These are phyloP conservation scores for Tuber magnatum DNA, from an alignment of 495 filamentous ascomycete genomes.

Conservation along the genomic window DNA sequence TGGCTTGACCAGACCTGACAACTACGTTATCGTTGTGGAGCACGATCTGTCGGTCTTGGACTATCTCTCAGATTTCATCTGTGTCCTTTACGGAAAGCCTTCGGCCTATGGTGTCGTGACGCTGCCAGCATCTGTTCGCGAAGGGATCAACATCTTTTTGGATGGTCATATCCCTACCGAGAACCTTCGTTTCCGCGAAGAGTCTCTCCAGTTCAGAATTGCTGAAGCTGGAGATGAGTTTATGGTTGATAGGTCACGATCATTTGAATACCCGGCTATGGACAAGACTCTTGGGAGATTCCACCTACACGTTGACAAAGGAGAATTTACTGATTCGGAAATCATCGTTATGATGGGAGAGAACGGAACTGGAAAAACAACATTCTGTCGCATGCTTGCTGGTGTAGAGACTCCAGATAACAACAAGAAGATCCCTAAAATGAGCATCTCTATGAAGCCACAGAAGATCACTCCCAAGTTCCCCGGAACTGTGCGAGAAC, in stretches of 20 bases:
- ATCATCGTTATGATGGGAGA: constrained; percentile 99
- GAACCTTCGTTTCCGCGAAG: constrained; percentile 96
- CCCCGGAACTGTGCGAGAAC: constrained; percentile 84
- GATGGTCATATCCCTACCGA: constrained; percentile 97
- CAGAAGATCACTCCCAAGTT: constrained; percentile 99
- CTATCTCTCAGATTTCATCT: constrained; percentile 97
- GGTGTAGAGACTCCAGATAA: constrained; percentile 86
- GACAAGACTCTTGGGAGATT: constrained; percentile 88
- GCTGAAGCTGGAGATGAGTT: constrained; percentile 88
- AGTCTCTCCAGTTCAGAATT: constrained; percentile 92
- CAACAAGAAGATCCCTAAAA: constrained; percentile 65
- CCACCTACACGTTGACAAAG: constrained; percentile 70
- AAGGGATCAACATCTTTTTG: constrained; percentile 99
- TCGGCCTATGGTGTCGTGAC: constrained; percentile 99
- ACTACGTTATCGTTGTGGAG: constrained; percentile 97
- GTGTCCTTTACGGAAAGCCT: constrained; percentile 89
- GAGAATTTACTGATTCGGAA: constrained; percentile 91
- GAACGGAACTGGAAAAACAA: constrained; percentile 93
- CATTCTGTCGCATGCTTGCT: constrained; percentile 92
- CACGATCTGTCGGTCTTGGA: constrained; percentile 97
- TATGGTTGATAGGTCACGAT: constrained; percentile 72
- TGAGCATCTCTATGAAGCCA: constrained; percentile 99
- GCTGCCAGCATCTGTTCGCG: constrained; percentile 85
- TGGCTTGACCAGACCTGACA: constrained; percentile 72
- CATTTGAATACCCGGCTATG: constrained; percentile 82